These are phyloP conservation scores for Fusarium ramigenum DNA, from an alignment of 2,329 filamentous ascomycete species.

Conservation along the genomic window DNA sequence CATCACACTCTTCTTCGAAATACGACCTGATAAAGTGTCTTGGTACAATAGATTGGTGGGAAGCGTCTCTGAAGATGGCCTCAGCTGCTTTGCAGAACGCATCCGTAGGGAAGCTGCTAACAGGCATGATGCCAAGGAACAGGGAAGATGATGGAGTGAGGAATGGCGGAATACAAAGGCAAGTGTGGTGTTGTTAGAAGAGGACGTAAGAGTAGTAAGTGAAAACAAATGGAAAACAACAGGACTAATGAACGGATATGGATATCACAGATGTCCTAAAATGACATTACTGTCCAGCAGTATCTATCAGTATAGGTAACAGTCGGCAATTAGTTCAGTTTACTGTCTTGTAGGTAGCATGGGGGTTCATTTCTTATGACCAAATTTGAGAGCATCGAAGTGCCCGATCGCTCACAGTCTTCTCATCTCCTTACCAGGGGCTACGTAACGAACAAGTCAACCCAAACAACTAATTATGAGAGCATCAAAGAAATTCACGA, in stretches of 20 bases:
- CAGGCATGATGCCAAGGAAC: not conserved
- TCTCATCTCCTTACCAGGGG: not conserved
- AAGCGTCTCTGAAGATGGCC: not conserved
- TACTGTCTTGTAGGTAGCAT: not conserved
- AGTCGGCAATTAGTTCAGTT: not conserved
- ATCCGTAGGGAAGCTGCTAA: not conserved
- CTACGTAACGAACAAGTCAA: not conserved
- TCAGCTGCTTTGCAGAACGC: not conserved
- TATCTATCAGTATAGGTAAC: not conserved
- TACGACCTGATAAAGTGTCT: not conserved
- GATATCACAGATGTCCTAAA: not conserved
- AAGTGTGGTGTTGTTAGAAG: not conserved
- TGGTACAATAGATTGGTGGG: not conserved
- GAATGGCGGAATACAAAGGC: not conserved
- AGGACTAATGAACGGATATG: not conserved
- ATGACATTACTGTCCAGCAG: not conserved
- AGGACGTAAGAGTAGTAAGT: not conserved
- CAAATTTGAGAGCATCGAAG: not conserved
- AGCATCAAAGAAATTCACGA: not conserved
- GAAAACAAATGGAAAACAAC: not conserved
- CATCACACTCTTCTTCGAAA: not conserved
- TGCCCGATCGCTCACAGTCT: not conserved
- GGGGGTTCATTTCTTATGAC: not conserved
- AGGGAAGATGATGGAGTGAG: not conserved
- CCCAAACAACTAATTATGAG: not conserved